Evolutionary conservation across 2,329 filamentous ascomycete species (phyloP).

Genomic region (Curvularia lunata): DNA sequence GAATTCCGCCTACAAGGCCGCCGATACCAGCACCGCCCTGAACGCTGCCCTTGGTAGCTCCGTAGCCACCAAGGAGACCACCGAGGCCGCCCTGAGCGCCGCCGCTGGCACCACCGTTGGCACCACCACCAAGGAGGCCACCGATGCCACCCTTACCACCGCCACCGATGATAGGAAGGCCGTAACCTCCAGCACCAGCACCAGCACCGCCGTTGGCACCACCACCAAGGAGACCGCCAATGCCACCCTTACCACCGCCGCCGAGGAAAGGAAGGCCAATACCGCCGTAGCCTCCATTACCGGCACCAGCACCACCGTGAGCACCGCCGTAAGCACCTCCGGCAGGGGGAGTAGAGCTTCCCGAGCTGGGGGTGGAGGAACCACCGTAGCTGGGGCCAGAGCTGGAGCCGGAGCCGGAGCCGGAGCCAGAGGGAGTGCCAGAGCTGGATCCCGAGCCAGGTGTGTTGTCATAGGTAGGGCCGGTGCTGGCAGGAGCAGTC

Average conservation of each 20-base stretch:
- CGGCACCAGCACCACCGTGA: background rate
- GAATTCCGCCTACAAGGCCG: background rate
- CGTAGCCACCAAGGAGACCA: background rate
- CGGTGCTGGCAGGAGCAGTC: slow-evolving; percentile 1
- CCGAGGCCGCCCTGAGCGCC: background rate
- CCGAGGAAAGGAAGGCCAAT: background rate
- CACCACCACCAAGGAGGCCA: background rate
- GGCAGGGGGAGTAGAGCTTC: background rate
- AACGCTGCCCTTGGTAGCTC: background rate
- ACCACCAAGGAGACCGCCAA: background rate
- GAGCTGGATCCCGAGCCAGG: background rate
- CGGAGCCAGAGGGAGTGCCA: background rate
- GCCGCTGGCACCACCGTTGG: background rate
- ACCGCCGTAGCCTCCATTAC: background rate
- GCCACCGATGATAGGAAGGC: background rate
- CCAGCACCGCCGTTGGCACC: slow-evolving; percentile 4
- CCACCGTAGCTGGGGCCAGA: background rate
- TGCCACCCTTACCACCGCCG: background rate
- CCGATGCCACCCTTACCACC: too few species aligned
- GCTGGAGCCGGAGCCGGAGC: background rate
- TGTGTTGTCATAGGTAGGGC: slow-evolving; percentile 4
- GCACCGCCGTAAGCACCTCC: slow-evolving; percentile 1
- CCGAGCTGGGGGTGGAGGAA: background rate
- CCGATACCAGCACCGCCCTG: background rate
- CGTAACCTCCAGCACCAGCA: background rate